Evolutionary conservation across 2,329 filamentous ascomycete genomes (phyloP).

Genomic region (Fusarium secorum): DNA sequence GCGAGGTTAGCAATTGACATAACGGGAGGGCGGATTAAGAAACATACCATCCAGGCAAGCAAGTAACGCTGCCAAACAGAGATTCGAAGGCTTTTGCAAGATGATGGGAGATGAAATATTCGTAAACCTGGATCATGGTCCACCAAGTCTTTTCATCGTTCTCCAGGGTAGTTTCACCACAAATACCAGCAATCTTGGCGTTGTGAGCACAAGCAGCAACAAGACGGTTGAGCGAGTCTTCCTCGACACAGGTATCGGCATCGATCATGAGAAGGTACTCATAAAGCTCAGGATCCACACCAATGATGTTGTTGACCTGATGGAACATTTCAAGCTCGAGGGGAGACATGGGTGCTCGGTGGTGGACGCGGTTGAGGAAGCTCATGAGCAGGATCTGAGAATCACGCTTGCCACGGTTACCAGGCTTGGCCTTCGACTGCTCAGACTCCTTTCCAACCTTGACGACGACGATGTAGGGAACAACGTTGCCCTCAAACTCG

Average conservation of each 20-base stretch:
- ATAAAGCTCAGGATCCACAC: constrained; percentile 95
- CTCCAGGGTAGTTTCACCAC: constrained; percentile 93
- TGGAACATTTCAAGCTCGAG: constrained; percentile 98
- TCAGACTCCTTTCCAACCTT: constrained; percentile 98
- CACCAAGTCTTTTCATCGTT: constrained; percentile 96
- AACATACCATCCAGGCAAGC: constrained; percentile 96
- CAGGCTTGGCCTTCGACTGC: constrained; percentile 87
- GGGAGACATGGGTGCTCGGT: constrained; percentile 92
- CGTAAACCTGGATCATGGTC: constrained; percentile 99
- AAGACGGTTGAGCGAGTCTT: constrained; percentile 90
- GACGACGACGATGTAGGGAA: constrained; percentile 93
- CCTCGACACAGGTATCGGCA: constrained; percentile 91
- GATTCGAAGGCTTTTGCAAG: constrained; percentile 97
- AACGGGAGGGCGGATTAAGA: neutral
- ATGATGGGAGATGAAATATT: constrained; percentile 99
- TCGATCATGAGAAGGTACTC: constrained; percentile 98
- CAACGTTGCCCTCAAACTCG: constrained; percentile 96
- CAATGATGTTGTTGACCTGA: constrained; percentile 99
- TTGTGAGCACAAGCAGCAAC: constrained; percentile 94
- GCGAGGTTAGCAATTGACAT: constrained; percentile 42
- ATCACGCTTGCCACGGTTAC: constrained; percentile 98
- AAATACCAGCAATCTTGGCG: constrained; percentile 95
- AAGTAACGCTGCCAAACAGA: constrained; percentile 96
- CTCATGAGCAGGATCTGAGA: constrained; percentile 95
- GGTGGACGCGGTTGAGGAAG: constrained; percentile 97